A percentile compares a stretch with the other conserved stretches of the same genome.
Conservation (phyloP, 441 rosid genomes). For the Jatropha multifida region DNA sequence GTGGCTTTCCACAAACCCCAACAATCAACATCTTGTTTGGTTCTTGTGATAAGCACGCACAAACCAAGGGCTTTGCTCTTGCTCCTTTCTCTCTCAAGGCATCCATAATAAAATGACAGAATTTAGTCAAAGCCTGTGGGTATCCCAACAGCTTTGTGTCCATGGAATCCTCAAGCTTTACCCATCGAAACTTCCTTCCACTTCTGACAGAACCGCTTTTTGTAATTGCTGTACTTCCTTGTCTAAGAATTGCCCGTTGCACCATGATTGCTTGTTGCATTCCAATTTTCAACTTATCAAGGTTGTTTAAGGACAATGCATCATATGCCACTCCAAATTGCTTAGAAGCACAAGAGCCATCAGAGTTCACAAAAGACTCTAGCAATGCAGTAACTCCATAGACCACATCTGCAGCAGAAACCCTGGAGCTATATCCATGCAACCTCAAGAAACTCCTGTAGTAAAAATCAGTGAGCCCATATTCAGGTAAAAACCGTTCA, state of each 20-base stretch:
- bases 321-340: slow-evolving; percentile 93
- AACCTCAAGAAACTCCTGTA: slow-evolving; percentile 74
- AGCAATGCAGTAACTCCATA: slow-evolving; percentile 93
- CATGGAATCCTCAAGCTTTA: slow-evolving; percentile 76
- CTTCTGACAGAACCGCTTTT: slow-evolving; percentile 80
- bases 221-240: slow-evolving; percentile 90
- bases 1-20: slow-evolving; percentile 89
- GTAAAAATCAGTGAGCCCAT: slow-evolving; percentile 82
- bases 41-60: slow-evolving; percentile 73
- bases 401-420: slow-evolving; percentile 95
- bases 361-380: slow-evolving; percentile 74
- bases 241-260: slow-evolving; percentile 83
- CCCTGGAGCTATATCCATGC: slow-evolving; percentile 87
- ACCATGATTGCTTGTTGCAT: slow-evolving; percentile 95
- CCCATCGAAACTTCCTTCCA: slow-evolving; percentile 95
- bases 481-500: slow-evolving; percentile 77
- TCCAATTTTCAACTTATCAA: slow-evolving; percentile 71
- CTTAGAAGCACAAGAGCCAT: slow-evolving; percentile 77
- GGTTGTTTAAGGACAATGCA: slow-evolving; percentile 73
- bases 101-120: slow-evolving; percentile 95
- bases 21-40: slow-evolving; percentile 74
- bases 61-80: slow-evolving; percentile 79
- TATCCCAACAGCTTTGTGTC: slow-evolving; percentile 83
- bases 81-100: slow-evolving; percentile 96
- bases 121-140: slow-evolving; percentile 91